Percentiles rank a stretch among this genome's conserved stretches.
Evolutionary conservation across 768 basidiomycete genomes (phyloP).

Genomic region (Leccinum variicolor): DNA sequence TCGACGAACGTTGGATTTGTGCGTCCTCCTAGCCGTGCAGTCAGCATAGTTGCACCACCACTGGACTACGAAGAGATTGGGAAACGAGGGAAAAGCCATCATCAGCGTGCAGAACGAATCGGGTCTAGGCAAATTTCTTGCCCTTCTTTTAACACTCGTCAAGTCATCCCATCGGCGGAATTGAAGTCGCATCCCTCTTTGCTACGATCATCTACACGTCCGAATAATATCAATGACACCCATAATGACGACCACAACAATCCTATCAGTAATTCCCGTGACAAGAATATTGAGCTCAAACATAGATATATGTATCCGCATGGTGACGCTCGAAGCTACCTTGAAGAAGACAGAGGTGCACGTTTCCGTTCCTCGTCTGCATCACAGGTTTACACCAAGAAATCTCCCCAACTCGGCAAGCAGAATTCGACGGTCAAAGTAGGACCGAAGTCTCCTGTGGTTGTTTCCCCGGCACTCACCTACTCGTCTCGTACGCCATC

Average conservation of each 20-base stretch:
- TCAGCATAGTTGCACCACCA: conserved; percentile 30
- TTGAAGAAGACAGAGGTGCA: conserved; percentile 2
- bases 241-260: conserved; percentile 22
- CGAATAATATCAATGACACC: conserved; percentile 22
- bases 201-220: conserved; percentile 18
- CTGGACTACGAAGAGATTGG: conserved; percentile 17
- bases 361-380: conserved; percentile 10
- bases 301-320: conserved; percentile 25
- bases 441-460: conserved; percentile 44
- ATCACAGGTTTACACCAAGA: conserved; percentile 11
- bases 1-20: conserved; percentile 5
- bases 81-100: conserved; percentile 11
- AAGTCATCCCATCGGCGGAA: conserved; percentile 1
- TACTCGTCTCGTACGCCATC: conserved; percentile 64
- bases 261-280: conserved; percentile 18
- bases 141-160: conserved; percentile 6
- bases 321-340: conserved; percentile 8
- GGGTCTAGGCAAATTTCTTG: conserved; percentile 2
- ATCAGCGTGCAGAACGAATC: conserved; percentile 7
- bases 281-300: conserved; percentile 13
- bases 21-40: conserved; percentile 28
- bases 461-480: conserved; percentile 66
- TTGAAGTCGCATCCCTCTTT: conserved; percentile 8
- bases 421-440: conserved; percentile 23
- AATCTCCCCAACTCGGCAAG: conserved; percentile 11